Evolutionary conservation across 23 red algal genomes (phyloP), one percentile per base, ranked within the genome.

Genomic region (Agarophyton chilense): DNA sequence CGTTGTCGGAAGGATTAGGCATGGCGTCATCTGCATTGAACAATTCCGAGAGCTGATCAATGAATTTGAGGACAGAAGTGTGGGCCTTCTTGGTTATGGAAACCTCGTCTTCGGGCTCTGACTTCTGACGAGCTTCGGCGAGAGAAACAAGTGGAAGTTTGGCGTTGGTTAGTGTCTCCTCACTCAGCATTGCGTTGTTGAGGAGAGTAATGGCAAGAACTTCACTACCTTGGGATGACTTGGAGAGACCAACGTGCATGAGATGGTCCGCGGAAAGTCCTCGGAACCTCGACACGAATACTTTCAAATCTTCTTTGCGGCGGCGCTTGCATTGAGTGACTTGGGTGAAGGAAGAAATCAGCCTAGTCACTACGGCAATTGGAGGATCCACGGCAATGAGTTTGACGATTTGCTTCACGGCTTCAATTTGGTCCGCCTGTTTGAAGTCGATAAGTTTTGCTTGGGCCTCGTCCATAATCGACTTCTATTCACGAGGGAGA

Each of bases 81-180:
- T 34, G 61, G 25, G 25, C 9, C 2, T 33, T 26, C 25, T 66
- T 66, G 14, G 61, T 33, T 21, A 66, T 66, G 2, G 61, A 10
- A 3, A 66, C 24, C 33, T 66, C 61, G 3, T 3, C 12, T 24
- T 66, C 61, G 11, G 51, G 25, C 33, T 66, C 5, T 3, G 14
- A 4, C 61, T 66, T 66, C 34, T 66, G 26, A 1, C 79, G 13
- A 60, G 24, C 56, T 51, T 83, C 57, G 12, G 57, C 79, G 14
- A 62, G 1, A n/a, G 79, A 21, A 44, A 83, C 32, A 22, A 83
- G 53, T 18, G 64, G 52, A 45, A 83, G 57, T 60, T 66, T 68
- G 52, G 79, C 79, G 10, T 61, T 83, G 2, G 26, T 83, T 8
- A 83, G 21, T 13, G 79, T 83, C 14, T 60, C 79, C 42, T 83